Percentiles rank a stretch among this genome's conserved stretches.
These are phyloP conservation scores for Mycena latifolia DNA, from an alignment of 768 basidiomycete species.

Conservation along the genomic window DNA sequence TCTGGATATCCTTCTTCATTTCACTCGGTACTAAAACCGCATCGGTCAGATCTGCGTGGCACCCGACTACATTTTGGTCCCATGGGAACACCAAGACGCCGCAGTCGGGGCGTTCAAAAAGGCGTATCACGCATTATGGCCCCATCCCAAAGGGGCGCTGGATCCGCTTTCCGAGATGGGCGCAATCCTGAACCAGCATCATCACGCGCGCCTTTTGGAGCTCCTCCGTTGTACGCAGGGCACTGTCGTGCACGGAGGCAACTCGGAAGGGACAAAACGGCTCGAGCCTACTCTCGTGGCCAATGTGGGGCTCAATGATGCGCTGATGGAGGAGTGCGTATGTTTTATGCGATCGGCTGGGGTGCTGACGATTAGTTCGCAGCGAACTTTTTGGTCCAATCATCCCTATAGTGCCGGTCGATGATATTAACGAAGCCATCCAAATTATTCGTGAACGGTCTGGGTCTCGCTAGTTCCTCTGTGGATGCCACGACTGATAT, in stretches of 20 bases:
- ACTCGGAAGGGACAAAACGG: slow-evolving; percentile 14
- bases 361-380: not conserved
- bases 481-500: not conserved
- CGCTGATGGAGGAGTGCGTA: slow-evolving; percentile 24
- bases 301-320: slow-evolving; percentile 11
- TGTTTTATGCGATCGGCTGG: not conserved
- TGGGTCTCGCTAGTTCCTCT: not conserved
- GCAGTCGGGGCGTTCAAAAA: slow-evolving; percentile 57
- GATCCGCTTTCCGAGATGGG: slow-evolving; percentile 10
- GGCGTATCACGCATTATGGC: slow-evolving; percentile 56
- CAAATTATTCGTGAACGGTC: slow-evolving; percentile 66
- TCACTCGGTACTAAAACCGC: not conserved
- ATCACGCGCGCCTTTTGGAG: slow-evolving; percentile 5
- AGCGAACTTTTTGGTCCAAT: slow-evolving; percentile 85
- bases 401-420: slow-evolving; percentile 71
- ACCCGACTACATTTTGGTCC: slow-evolving; percentile 63
- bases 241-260: slow-evolving; percentile 14
- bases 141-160: slow-evolving; percentile 34
- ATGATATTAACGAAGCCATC: slow-evolving; percentile 66
- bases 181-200: slow-evolving; percentile 3
- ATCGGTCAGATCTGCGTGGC: slow-evolving; percentile 61
- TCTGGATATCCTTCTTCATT: not conserved
- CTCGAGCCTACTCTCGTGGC: slow-evolving; percentile 19
- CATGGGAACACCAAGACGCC: slow-evolving; percentile 48
- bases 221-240: slow-evolving; percentile 20